These are phyloP conservation scores for Trichoderma atrobrunneum DNA, from an alignment of 2,329 filamentous ascomycete species.

Conservation along the genomic window DNA sequence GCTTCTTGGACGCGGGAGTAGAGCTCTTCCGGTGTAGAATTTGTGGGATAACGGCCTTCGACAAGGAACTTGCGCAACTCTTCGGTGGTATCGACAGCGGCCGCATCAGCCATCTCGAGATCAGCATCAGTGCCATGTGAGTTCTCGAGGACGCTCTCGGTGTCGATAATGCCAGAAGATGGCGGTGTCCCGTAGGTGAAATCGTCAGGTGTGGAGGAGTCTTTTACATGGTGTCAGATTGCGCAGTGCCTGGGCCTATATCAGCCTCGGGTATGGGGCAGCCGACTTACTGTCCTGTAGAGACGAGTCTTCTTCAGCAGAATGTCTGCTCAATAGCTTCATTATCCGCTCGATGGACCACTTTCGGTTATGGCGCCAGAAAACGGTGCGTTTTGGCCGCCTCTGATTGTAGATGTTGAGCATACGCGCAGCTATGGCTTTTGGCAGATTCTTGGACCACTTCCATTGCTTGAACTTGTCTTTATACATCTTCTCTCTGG, in stretches of 20 bases:
- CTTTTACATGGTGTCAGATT: not conserved
- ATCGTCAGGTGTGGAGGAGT: not conserved
- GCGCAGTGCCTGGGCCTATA: too few species aligned
- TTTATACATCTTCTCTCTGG: not conserved
- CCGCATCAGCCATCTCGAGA: too few species aligned
- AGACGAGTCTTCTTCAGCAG: not conserved
- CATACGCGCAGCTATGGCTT: not conserved
- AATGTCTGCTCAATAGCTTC: fast-evolving
- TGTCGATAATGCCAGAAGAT: too few species aligned
- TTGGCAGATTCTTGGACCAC: not conserved
- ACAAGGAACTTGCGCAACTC: not conserved
- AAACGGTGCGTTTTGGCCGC: too few species aligned
- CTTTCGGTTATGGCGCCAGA: not conserved
- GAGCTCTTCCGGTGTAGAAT: not conserved
- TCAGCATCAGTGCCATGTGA: not conserved
- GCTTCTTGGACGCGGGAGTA: not conserved
- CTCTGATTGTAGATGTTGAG: too few species aligned
- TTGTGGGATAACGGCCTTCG: not conserved
- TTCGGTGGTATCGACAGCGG: not conserved
- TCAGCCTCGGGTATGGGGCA: too few species aligned
- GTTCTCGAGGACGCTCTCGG: not conserved
- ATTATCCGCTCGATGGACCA: not conserved
- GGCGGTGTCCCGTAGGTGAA: not conserved
- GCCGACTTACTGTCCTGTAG: not conserved
- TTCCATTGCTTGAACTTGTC: not conserved